These are phyloP conservation scores for Ophiostoma triangulosporum DNA, from an alignment of 2,329 filamentous ascomycete genomes.

Conservation along the genomic window DNA sequence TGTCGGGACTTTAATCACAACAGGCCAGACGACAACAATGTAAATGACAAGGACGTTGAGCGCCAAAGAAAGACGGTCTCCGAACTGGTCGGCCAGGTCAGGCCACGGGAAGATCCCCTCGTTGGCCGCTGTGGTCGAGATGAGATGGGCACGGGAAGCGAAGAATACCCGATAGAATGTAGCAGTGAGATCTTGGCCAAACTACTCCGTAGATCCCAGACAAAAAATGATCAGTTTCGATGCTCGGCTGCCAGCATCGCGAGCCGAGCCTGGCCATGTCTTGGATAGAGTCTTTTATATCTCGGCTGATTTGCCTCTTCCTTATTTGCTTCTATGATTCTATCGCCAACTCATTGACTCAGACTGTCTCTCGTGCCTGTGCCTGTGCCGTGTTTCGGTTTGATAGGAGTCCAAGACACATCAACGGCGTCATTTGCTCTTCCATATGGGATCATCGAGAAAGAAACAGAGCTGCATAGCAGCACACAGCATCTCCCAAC, in stretches of 20 bases:
- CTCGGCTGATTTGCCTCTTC: neutral
- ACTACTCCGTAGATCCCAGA: neutral
- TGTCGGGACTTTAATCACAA: too few species aligned
- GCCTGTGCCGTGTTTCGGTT: conserved; percentile 10
- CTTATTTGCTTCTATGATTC: neutral
- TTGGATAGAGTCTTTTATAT: neutral
- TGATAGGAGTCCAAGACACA: conserved; percentile 1
- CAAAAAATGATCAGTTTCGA: neutral
- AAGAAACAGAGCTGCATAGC: too few species aligned
- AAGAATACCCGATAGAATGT: neutral
- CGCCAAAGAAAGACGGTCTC: neutral
- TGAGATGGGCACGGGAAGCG: neutral
- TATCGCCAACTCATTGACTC: neutral
- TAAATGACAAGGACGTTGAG: neutral
- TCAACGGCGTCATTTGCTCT: too few species aligned
- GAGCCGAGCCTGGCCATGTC: neutral
- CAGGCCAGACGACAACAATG: neutral
- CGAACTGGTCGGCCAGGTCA: neutral
- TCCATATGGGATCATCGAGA: too few species aligned
- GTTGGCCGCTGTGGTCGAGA: neutral
- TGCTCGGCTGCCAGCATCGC: neutral
- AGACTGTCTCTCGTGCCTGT: neutral
- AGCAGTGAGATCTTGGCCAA: neutral
- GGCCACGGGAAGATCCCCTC: neutral
- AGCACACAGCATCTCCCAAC: too few species aligned